Evolutionary conservation across 176 grass and related monocot genomes (phyloP), one percentile per base, ranked within the genome.

Genomic region (Carex littledalei): DNA sequence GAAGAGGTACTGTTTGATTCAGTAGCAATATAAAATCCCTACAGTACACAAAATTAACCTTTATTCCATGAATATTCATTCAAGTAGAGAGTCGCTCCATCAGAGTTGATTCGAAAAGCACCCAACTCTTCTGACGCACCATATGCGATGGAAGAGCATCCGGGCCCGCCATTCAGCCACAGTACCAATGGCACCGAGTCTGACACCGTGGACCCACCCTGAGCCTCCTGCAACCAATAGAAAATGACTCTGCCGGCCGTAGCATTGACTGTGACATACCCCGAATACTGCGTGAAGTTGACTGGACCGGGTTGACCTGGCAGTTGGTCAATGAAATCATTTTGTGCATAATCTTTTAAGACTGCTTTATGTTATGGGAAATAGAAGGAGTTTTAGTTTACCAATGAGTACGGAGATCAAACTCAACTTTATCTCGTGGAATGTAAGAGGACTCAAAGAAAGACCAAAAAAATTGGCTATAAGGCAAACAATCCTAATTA

Each of bases 101-200:
- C 91, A 78, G 92, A 34, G 31, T 89, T 88, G 87, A 94, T 91
- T 63, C 89, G 88, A 83, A 98, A 98, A n/a, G 92, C 86, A 60
- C 95, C 95, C 24, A 98, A 79, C 89, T 98, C 92, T 85, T 98
- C 95, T 7, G 92, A 94, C 0, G 91, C 91, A 57, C 95, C 95
- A 76, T 92, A 98, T 24, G 88, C 92, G 22, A 98, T 61, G 16
- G 95, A 98, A 16, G 95, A 98, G 86, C 91, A 98, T 17, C 95
- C 92, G 4, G 91, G 95, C 32, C 95, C 95, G 43, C 94, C 94
- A 74, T 97, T 97, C 70, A 97, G 94, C 94, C 94, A 97, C 67
- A 97, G 90, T 22, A 94, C 92, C n/a, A 97, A 86, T 63, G 94
- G 94, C 13, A 86, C 84, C 6, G 66, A 61, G 26, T 85, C 87